Evolutionary conservation across 768 basidiomycete genomes (phyloP).

Genomic region (Boletus vermiculosoides): DNA sequence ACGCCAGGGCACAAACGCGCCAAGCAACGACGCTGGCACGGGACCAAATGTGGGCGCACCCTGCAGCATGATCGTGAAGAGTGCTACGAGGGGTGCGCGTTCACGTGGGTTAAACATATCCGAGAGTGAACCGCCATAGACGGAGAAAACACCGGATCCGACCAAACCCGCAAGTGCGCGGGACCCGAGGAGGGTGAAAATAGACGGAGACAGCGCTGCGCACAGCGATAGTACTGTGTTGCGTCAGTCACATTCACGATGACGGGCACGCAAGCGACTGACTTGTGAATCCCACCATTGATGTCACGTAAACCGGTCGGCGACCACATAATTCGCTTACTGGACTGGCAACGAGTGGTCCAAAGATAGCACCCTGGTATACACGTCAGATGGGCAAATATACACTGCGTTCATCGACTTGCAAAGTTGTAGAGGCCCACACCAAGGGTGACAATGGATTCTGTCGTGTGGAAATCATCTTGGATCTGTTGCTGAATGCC

Average conservation of each 20-base stretch:
- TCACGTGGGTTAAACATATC: slow-evolving; percentile 31
- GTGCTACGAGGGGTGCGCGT: slow-evolving; percentile 28
- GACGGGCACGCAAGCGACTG: not conserved
- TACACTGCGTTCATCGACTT: slow-evolving; percentile 1
- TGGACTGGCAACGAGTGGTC: slow-evolving; percentile 26
- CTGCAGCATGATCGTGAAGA: slow-evolving; percentile 32
- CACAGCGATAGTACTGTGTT: slow-evolving; percentile 23
- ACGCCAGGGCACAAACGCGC: slow-evolving; percentile 24
- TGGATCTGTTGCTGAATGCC: slow-evolving; percentile 30
- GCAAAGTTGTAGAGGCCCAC: slow-evolving; percentile 29
- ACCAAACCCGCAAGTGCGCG: slow-evolving; percentile 25
- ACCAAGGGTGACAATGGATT: slow-evolving; percentile 25
- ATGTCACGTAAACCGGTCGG: slow-evolving; percentile 21
- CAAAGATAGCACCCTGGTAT: slow-evolving; percentile 24
- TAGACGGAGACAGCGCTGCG: slow-evolving; percentile 24
- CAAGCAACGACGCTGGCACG: slow-evolving; percentile 25
- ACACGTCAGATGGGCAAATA: not conserved
- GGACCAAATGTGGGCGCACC: slow-evolving; percentile 32
- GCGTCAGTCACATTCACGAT: slow-evolving; percentile 5
- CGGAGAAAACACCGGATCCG: slow-evolving; percentile 27
- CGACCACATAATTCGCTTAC: slow-evolving; percentile 29
- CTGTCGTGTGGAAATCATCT: slow-evolving; percentile 19
- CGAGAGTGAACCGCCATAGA: slow-evolving; percentile 32
- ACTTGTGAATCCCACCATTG: slow-evolving; percentile 25
- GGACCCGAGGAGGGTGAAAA: slow-evolving; percentile 16